These are phyloP conservation scores for Neonectria faginata DNA, from an alignment of 2,329 filamentous ascomycete species.

Conservation along the genomic window DNA sequence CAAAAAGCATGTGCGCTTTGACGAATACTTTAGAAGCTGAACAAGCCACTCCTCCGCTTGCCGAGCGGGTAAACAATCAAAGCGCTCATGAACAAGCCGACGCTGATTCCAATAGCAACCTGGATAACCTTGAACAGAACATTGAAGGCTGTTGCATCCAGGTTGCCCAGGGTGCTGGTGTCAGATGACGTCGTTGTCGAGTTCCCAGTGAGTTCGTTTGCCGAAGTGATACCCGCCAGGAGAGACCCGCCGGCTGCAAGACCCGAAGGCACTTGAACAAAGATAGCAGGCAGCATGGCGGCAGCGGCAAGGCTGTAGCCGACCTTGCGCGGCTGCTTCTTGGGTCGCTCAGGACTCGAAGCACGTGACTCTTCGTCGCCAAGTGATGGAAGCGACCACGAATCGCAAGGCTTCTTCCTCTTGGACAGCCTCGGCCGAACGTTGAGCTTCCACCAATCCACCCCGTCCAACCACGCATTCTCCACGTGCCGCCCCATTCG, in stretches of 20 bases:
- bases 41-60: slow-evolving; percentile 68
- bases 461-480: slow-evolving; percentile 63
- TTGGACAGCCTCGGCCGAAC: slow-evolving; percentile 53
- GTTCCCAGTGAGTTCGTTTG: slow-evolving; percentile 65
- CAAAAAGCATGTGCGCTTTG: not conserved
- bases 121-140: slow-evolving; percentile 70
- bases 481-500: slow-evolving; percentile 71
- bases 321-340: slow-evolving; percentile 56
- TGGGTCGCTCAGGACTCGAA: slow-evolving; percentile 33
- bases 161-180: slow-evolving; percentile 42
- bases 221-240: slow-evolving; percentile 67
- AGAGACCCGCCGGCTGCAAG: slow-evolving; percentile 71
- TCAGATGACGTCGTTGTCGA: slow-evolving; percentile 47
- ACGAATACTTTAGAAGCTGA: slow-evolving; percentile 58
- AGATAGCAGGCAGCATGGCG: slow-evolving; percentile 88
- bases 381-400: slow-evolving; percentile 48
- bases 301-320: slow-evolving; percentile 86
- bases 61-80: slow-evolving; percentile 67
- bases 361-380: slow-evolving; percentile 51
- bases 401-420: slow-evolving; percentile 44
- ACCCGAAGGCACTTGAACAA: slow-evolving; percentile 74
- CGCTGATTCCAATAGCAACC: slow-evolving; percentile 71
- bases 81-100: slow-evolving; percentile 68
- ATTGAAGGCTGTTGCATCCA: slow-evolving; percentile 63
- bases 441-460: slow-evolving; percentile 62